These are phyloP conservation scores for Trichoderma asperelloides DNA, from an alignment of 495 filamentous ascomycete species.

Conservation along the genomic window DNA sequence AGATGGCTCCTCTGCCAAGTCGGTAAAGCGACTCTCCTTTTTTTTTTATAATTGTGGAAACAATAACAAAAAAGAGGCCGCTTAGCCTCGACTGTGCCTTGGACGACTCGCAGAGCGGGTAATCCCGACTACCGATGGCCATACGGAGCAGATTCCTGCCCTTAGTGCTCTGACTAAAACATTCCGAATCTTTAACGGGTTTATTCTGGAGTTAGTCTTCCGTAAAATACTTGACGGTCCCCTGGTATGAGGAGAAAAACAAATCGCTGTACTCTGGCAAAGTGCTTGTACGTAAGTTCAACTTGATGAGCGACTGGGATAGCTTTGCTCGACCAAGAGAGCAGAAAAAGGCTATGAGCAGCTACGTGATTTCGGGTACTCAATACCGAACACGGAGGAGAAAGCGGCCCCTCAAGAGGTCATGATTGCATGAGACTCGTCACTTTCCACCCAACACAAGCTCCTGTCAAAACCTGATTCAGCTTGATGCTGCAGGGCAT, in stretches of 20 bases:
- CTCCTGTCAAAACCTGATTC: constrained; percentile 2
- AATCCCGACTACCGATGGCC: neutral
- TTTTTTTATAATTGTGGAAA: neutral
- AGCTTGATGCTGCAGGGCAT: neutral
- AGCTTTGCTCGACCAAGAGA: neutral
- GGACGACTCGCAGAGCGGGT: neutral
- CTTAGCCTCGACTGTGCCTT: neutral
- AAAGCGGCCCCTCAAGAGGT: neutral
- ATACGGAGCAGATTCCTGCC: neutral
- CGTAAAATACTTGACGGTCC: neutral
- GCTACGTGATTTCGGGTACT: neutral
- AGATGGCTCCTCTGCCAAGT: neutral
- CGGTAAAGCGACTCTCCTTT: constrained; percentile 5
- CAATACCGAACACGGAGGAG: neutral
- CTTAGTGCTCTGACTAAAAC: neutral
- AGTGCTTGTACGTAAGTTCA: neutral
- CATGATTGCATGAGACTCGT: neutral
- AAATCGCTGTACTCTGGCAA: neutral
- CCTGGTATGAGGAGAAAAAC: neutral
- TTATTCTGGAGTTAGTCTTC: neutral
- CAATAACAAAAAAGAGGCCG: neutral
- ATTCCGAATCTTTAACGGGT: neutral
- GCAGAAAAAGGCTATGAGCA: neutral
- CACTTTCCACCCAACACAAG: neutral
- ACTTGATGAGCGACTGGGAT: neutral